These are phyloP conservation scores for Cicer chorassanicum DNA, from an alignment of 306 rosid species.

Conservation along the genomic window DNA sequence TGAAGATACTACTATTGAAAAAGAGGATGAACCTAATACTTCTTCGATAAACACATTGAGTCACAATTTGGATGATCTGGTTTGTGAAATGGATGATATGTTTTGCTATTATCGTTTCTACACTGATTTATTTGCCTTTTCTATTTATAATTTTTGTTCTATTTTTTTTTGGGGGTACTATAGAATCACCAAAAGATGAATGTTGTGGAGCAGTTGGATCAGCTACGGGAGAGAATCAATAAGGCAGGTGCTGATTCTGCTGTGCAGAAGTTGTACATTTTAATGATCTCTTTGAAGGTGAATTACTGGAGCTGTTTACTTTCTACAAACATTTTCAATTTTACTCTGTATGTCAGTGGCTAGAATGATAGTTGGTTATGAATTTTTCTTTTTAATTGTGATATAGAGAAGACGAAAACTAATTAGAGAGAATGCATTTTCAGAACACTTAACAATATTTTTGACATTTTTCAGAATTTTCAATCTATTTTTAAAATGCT, in stretches of 20 bases:
- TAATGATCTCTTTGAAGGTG: slow-evolving; percentile 68
- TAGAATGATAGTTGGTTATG: no score
- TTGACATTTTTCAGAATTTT: no score
- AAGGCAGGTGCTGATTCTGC: slow-evolving; percentile 57
- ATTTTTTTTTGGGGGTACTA: slow-evolving; percentile 12
- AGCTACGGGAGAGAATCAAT: slow-evolving; percentile 54
- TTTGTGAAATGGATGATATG: slow-evolving; percentile 47
- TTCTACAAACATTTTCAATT: no score
- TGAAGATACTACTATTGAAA: slow-evolving; percentile 34
- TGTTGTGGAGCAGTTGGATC: slow-evolving; percentile 54
- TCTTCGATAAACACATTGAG: slow-evolving; percentile 30
- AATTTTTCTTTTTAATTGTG: no score
- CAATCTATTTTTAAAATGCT: no score
- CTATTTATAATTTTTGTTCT: not conserved
- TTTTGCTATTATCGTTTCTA: not conserved
- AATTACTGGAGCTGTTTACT: not conserved
- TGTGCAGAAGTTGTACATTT: slow-evolving; percentile 58
- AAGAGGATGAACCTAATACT: slow-evolving; percentile 31
- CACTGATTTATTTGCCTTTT: slow-evolving; percentile 32
- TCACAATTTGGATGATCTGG: slow-evolving; percentile 58
- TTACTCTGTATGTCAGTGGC: no score
- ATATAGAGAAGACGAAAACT: no score
- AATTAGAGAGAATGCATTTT: no score
- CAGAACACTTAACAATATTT: no score
- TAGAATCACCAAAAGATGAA: slow-evolving; percentile 56